Evolutionary conservation across 305 asterid species (phyloP).

Genomic region (Plantago coronopus): DNA sequence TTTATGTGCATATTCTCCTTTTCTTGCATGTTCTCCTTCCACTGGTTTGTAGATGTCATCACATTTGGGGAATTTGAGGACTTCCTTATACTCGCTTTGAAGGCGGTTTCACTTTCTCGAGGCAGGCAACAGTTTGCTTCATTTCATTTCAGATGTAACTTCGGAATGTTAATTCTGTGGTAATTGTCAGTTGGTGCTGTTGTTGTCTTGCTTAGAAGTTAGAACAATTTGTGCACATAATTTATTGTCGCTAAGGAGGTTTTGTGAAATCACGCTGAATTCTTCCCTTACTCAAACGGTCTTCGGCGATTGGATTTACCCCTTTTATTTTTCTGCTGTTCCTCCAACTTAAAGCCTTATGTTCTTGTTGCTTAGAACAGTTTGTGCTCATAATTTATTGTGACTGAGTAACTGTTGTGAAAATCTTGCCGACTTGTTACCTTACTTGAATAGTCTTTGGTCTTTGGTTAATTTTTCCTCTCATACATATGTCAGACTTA

Average conservation of each 20-base stretch:
- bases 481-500: too few relatives aligned
- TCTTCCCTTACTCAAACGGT: neutral
- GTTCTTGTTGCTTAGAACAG: too few relatives aligned
- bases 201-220: slow-evolving; percentile 22
- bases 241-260: slow-evolving; percentile 10
- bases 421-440: too few relatives aligned
- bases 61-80: slow-evolving; percentile 77
- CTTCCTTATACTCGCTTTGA: slow-evolving; percentile 73
- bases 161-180: slow-evolving; percentile 37
- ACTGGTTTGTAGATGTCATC: slow-evolving; percentile 90
- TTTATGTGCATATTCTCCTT: slow-evolving; percentile 59
- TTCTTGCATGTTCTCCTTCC: slow-evolving; percentile 71
- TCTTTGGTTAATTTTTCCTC: too few relatives aligned
- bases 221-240: neutral
- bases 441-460: too few relatives aligned
- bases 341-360: too few relatives aligned
- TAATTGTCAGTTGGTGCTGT: slow-evolving; percentile 32
- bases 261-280: neutral
- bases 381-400: too few relatives aligned
- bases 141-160: slow-evolving; percentile 38
- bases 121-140: slow-evolving; percentile 76
- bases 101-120: slow-evolving; percentile 81
- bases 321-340: too few relatives aligned
- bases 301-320: too few relatives aligned
- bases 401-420: too few relatives aligned